phyloP scores from a whole-genome alignment of 768 basidiomycete species.

The Basidioascus undulatus region DNA sequence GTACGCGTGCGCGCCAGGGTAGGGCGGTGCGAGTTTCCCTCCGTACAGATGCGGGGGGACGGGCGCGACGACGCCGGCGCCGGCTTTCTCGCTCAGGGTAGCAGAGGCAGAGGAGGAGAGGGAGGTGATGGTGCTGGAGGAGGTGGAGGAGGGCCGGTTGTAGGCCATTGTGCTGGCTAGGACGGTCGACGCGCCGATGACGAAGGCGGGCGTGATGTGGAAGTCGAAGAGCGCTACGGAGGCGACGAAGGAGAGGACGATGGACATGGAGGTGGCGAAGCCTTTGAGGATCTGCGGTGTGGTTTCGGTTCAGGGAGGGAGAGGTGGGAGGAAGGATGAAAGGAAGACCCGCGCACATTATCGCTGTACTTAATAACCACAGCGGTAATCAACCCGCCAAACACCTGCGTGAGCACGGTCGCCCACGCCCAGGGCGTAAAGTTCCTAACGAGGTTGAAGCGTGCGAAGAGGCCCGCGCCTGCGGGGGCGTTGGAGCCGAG shows the following conservation, averaged over 20 bases:
- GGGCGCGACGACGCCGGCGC: too few relatives aligned
- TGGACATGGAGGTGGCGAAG: slow-evolving; percentile 82
- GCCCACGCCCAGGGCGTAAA: slow-evolving; percentile 84
- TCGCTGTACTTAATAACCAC: slow-evolving; percentile 86
- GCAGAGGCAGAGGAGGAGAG: neutral
- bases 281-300: slow-evolving; percentile 45
- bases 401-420: slow-evolving; percentile 62
- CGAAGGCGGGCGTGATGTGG: slow-evolving; percentile 59
- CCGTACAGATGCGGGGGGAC: too few relatives aligned
- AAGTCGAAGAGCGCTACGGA: slow-evolving; percentile 78
- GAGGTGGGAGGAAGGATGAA: neutral
- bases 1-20: too few relatives aligned
- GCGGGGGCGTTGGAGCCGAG: slow-evolving; percentile 18
- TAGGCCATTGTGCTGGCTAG: slow-evolving; percentile 78
- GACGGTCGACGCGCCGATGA: slow-evolving; percentile 61
- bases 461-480: slow-evolving; percentile 30
- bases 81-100: neutral
- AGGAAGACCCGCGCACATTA: slow-evolving; percentile 24
- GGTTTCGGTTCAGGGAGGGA: slow-evolving; percentile 9
- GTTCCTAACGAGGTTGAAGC: too few relatives aligned
- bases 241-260: slow-evolving; percentile 81
- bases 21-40: too few relatives aligned
- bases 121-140: neutral
- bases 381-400: slow-evolving; percentile 80
- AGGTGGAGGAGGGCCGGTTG: slow-evolving; percentile 33